Base-by-base conservation (phyloP, 345 rosid genomes). In the Sisymbrium altissimum region DNA sequence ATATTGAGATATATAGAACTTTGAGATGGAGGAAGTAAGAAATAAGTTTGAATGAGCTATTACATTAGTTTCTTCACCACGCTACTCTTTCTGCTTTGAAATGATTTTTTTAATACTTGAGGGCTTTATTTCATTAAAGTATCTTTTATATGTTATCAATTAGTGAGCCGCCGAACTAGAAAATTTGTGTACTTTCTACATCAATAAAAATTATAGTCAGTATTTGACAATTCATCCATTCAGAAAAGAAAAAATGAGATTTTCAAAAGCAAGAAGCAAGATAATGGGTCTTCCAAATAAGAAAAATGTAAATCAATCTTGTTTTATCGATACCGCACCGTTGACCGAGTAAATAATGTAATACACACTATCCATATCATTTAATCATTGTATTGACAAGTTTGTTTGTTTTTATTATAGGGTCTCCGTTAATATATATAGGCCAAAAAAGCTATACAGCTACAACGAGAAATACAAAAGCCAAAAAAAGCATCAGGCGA, bases 111-210 rank as follows among this genome's bases (percentile, higher is more conserved):
- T 15, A 18, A 45, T 15, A 45, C 50, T 46, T 46, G 11, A 6
- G 8, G 9, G 17, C 10, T 9, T 8, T 46, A 17, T 45, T 46
- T 46, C 53, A 46, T 46, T 8, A 46, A 18, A 46, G 0, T 46
- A 3, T 15, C 19, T 15, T 45, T 45, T 45, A 44, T 44, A 44
- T 44, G 18, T 6, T 15, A 45, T 17, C 53, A 46, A 46, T 19
- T 17, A 46, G 23, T 46, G 8, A 46, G 52, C 52, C 23, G 52
- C 70, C 77, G 7, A 43, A 64, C 4, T 12, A 72, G 64, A 72
- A 39, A 6, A 1, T 38, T 29, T 27, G 21, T 38, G 32, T 27
- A 48, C 5, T 10, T 27, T 27, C 17, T 13, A 27, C 35, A 27
- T 7, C 9, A 27, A 27, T 27, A 3, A 1, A 12, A 3, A 13